A percentile compares a stretch with the other conserved stretches of the same genome.
These are phyloP conservation scores for Dalbergia cultrata DNA, from an alignment of 306 rosid genomes.

Conservation along the genomic window DNA sequence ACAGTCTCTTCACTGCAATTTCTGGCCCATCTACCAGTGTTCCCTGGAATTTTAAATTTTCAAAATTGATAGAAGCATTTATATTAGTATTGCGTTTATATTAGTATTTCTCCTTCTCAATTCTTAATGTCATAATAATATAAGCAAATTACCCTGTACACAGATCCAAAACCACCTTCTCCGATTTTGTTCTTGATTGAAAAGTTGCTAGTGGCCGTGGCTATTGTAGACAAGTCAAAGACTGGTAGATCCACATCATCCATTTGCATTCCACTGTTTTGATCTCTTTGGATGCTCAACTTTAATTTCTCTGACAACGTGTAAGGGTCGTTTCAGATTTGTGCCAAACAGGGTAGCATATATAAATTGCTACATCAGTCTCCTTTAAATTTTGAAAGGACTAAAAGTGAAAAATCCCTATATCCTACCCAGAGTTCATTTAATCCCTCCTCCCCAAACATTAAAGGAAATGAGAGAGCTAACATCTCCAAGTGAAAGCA, in stretches of 20 bases:
- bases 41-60: conserved; percentile 51
- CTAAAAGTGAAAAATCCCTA: conserved; percentile 5
- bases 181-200: conserved; percentile 58
- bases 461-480: neutral
- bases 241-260: conserved; percentile 68
- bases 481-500: conserved; percentile 14
- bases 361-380: neutral
- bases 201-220: conserved; percentile 56
- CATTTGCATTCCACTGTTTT: conserved; percentile 42
- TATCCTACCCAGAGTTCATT: neutral
- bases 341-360: conserved; percentile 8
- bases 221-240: conserved; percentile 53
- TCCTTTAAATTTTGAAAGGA: neutral
- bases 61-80: conserved; percentile 7
- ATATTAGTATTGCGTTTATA: neutral
- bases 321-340: neutral
- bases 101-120: neutral
- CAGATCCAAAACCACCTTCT: conserved; percentile 75
- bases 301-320: conserved; percentile 24
- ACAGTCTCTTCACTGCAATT: conserved; percentile 71
- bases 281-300: conserved; percentile 37
- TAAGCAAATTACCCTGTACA: conserved; percentile 51
- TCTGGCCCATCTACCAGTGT: conserved; percentile 52
- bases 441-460: neutral
- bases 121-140: conserved; percentile 15